Conservation (phyloP, 164 flowering plant genomes). For the Chloranthus sessilifolius region DNA sequence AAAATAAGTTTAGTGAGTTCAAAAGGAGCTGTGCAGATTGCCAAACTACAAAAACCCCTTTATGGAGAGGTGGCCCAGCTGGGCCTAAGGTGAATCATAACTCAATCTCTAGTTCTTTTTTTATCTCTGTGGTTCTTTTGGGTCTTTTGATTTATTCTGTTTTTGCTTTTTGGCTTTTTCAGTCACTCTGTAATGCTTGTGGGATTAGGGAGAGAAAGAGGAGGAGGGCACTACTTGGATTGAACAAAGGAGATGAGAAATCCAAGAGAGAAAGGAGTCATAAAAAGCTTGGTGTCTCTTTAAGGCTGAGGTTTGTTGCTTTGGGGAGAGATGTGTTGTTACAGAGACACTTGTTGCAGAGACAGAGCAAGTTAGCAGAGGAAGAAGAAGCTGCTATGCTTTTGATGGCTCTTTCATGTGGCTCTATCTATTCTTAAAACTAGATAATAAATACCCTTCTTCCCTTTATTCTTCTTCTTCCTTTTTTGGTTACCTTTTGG, state of each 20-base stretch:
- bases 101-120: not conserved
- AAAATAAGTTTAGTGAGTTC: not conserved
- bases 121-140: not conserved
- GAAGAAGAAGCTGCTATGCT: conserved; percentile 75
- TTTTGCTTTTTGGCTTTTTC: conserved; percentile 12
- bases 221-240: conserved; percentile 43
- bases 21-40: conserved; percentile 47
- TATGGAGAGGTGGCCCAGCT: conserved; percentile 76
- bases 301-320: conserved; percentile 27
- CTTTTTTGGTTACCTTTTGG: not conserved
- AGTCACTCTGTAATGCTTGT: conserved; percentile 88
- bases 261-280: conserved; percentile 18
- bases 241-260: conserved; percentile 23
- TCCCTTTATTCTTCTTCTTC: not conserved
- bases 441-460: not conserved
- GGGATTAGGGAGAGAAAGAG: conserved; percentile 76
- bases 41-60: conserved; percentile 57
- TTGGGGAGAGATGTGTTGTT: conserved; percentile 27
- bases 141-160: not conserved
- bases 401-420: conserved; percentile 75
- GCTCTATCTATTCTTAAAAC: conserved; percentile 36
- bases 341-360: conserved; percentile 25
- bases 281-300: conserved; percentile 16
- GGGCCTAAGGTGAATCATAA: conserved; percentile 61
- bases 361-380: conserved; percentile 39